Percentiles rank a stretch among this genome's conserved stretches.
phyloP scores from a whole-genome alignment of 768 basidiomycete species.

The Lyophyllum atratum region DNA sequence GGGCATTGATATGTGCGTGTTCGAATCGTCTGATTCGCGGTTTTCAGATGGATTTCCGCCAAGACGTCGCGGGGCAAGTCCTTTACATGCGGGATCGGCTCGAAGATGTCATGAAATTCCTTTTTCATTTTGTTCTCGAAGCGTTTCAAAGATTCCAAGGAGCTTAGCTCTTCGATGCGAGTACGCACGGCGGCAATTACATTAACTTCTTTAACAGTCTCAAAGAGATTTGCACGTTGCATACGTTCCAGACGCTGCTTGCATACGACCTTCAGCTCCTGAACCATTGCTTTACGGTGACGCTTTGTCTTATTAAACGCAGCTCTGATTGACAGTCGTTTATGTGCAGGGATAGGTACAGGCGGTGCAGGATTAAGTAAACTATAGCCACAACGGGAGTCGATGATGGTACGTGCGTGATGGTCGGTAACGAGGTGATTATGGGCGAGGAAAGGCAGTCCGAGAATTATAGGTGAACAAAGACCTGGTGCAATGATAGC shows the following conservation, averaged over 20 bases:
- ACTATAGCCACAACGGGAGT: slow-evolving; percentile 8
- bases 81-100: slow-evolving; percentile 26
- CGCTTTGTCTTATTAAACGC: background rate
- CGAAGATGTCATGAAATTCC: slow-evolving; percentile 25
- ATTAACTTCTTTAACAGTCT: background rate
- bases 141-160: background rate
- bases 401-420: slow-evolving; percentile 8
- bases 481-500: background rate
- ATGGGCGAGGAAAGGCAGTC: background rate
- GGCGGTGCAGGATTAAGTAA: background rate
- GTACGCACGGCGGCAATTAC: background rate
- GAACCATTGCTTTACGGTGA: background rate
- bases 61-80: slow-evolving; percentile 22
- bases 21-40: slow-evolving; percentile 25
- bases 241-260: background rate
- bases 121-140: slow-evolving; percentile 4
- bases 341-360: background rate
- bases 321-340: background rate
- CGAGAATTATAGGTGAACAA: slow-evolving; percentile 1
- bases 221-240: background rate
- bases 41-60: slow-evolving; percentile 26
- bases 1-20: slow-evolving; percentile 32
- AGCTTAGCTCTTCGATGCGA: background rate
- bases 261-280: background rate
- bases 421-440: slow-evolving; percentile 30